Base-by-base conservation (phyloP, 2,329 filamentous ascomycete genomes). In the Decorospora gaudefroyi region DNA sequence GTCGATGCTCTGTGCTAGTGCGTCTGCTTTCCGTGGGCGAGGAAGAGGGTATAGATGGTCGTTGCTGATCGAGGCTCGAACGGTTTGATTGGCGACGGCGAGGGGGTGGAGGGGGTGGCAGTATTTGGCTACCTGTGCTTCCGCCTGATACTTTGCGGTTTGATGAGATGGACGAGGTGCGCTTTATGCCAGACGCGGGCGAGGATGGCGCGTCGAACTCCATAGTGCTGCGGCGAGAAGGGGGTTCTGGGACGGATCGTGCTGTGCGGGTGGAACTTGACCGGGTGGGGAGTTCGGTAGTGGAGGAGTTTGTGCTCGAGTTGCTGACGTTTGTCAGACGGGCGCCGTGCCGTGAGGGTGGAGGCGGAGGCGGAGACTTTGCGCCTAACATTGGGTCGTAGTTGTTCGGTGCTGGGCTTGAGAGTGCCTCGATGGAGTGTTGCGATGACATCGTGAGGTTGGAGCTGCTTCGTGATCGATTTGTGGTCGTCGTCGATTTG, bases 361-460 rank as follows among this genome's bases (percentile, higher is more conserved):
- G 67, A 11, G 67, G 67, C 18, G 65, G 67, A 6, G 67, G 67
- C 16, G 67, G 65, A 12, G 61, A 53, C 33, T 67, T 61, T 15
- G 54, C 46, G 13, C 48, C 42, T 13, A 60, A 39, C 11, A 49
- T 48, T 4, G 58, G 49, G 7, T 58, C 52, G 31, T 58, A 50
- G 36, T 37, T 51, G 12, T 22, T 41, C 2, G 49, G 23, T 17
- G 30, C 41, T n/a, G 57, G 57, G 26, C 44, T 65, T 13, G 51
- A 44, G n/a, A 53, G 16, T 1, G 58, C 46, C 3, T 70, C 68
- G 17, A 55, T 45, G 1, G 67, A 68, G 22, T 64, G 57, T 44
- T 69, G 65, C 9, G 68, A 71, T n/a, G 65, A 66, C 27, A 65
- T 53, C 5, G 67, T 71, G 12, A 70, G 51, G 1, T 55, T 59